These are phyloP conservation scores for Bimuria novae-zelandiae DNA, from an alignment of 2,329 filamentous ascomycete species.

Conservation along the genomic window DNA sequence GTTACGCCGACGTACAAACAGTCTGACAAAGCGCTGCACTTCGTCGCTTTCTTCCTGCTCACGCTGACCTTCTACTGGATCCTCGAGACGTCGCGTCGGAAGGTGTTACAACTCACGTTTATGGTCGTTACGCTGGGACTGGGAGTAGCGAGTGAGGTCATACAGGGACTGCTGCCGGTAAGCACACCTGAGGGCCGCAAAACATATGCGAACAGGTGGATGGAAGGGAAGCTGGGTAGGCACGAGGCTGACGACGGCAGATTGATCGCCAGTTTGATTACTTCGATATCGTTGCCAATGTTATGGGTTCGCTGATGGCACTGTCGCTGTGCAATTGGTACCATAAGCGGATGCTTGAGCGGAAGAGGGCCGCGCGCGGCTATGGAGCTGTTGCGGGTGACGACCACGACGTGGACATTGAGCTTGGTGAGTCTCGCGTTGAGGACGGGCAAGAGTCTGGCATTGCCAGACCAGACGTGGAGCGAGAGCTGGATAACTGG, in stretches of 20 bases:
- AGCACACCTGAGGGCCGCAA: conserved; percentile 10
- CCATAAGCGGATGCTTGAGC: conserved; percentile 92
- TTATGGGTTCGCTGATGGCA: conserved; percentile 74
- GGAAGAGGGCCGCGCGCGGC: conserved; percentile 73
- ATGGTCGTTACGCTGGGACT: conserved; percentile 75
- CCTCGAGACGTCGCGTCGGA: conserved; percentile 84
- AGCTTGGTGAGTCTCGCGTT: conserved; percentile 67
- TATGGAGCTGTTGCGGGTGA: conserved; percentile 73
- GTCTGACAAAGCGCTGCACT: conserved; percentile 84
- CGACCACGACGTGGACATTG: conserved; percentile 64
- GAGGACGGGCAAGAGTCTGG: conserved; percentile 65
- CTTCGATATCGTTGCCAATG: conserved; percentile 86
- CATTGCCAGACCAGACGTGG: conserved; percentile 60
- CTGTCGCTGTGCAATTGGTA: conserved; percentile 85
- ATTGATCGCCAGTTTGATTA: conserved; percentile 68
- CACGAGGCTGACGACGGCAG: conserved; percentile 26
- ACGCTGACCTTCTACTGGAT: conserved; percentile 96
- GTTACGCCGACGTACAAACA: conserved; percentile 65
- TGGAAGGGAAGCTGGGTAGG: no score
- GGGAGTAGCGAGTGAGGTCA: conserved; percentile 74
- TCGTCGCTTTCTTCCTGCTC: conserved; percentile 85
- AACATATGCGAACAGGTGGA: neutral
- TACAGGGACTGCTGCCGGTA: conserved; percentile 72
- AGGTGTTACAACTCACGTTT: conserved; percentile 81
- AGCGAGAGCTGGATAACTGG: conserved; percentile 90